Evolutionary conservation across 164 flowering plant genomes (phyloP), one percentile per base, ranked within the genome.

Genomic region (Vitis cinerea): DNA sequence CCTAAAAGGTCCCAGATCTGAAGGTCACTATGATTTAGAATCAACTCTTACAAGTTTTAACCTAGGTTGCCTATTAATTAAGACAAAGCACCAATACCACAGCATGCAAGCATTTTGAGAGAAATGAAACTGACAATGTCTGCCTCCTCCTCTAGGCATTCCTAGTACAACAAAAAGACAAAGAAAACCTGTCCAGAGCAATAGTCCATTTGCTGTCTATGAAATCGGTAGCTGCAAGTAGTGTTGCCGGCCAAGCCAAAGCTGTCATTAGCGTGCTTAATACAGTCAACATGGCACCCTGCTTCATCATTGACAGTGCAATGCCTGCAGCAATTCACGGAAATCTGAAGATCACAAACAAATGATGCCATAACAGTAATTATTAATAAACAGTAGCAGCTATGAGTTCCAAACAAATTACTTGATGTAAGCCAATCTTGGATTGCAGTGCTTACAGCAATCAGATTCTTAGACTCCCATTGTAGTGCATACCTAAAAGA

Each of bases 341-440:
- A 15, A 71, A 64, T 59, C 30, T 64, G 51, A 64, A 71, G 19
- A 47, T 23, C 37, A 64, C 31, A 12, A 3, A 63, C 23, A 55
- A 29, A n/a, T 31, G 27, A 23, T 23, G 27, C 2, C 27, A 23
- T 23, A 23, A 23, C 27, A 23, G 27, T 23, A 23, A 54, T 67
- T n/a, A 19, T 64, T 37, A 65, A 17, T 54, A 29, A 17, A 63
- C 17, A 50, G 2, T 10, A 71, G 16, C 8, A 72, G 69, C 44
- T n/a, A 67, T 51, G 23, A 31, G 55, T 67, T 61, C 64, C 50
- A 74, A 76, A 72, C 66, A 51, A 76, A 74, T 84, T 91, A 96
- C 99, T 90, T 88, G 97, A 91, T 71, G 97, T 89, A 64, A 96
- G 83, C 95, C 95, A 96, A 70, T 96, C 99, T 84, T 93, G 99